phyloP scores from a whole-genome alignment of 352 stramenopile species.

The Globisporangium cylindrosporum region DNA sequence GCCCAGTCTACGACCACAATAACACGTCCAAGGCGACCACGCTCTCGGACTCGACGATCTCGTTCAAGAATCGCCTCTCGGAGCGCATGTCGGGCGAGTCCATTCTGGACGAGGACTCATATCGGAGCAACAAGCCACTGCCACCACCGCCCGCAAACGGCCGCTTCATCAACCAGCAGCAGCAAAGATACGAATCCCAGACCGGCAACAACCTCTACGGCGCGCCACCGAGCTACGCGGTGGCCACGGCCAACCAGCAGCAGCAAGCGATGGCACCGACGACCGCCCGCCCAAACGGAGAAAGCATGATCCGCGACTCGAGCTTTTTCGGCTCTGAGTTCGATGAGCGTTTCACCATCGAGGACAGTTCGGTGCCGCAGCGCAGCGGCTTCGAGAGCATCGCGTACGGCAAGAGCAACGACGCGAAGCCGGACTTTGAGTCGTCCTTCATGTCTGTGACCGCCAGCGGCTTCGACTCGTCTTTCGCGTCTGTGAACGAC shows the following conservation, averaged over 20 bases:
- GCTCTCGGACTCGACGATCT: slow-evolving; percentile 6
- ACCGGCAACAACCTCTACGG: not conserved
- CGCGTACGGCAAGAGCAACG: not conserved
- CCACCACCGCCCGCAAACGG: not conserved
- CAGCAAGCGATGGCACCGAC: not conserved
- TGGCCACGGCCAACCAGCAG: not conserved
- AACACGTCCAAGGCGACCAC: slow-evolving; percentile 21
- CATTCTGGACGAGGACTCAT: slow-evolving; percentile 9
- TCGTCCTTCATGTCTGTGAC: slow-evolving; percentile 9
- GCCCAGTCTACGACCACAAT: slow-evolving; percentile 15
- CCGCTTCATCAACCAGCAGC: slow-evolving; percentile 1
- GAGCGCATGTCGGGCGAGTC: slow-evolving; percentile 20
- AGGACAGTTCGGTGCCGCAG: slow-evolving; percentile 3
- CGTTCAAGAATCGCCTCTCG: slow-evolving; percentile 16
- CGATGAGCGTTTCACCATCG: slow-evolving; percentile 16
- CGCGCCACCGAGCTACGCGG: slow-evolving; percentile 6
- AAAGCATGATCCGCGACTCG: slow-evolving; percentile 10
- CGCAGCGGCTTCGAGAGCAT: slow-evolving; percentile 7
- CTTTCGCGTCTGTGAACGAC: slow-evolving; percentile 6
- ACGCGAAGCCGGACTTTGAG: slow-evolving; percentile 3
- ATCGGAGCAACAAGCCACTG: not conserved
- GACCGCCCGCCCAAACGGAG: not conserved
- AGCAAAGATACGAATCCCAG: not conserved
- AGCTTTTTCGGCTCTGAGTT: slow-evolving; percentile 17
- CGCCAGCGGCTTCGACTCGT: slow-evolving; percentile 3